Conservation (phyloP, 768 basidiomycete species). For the Royoungia palumana region DNA sequence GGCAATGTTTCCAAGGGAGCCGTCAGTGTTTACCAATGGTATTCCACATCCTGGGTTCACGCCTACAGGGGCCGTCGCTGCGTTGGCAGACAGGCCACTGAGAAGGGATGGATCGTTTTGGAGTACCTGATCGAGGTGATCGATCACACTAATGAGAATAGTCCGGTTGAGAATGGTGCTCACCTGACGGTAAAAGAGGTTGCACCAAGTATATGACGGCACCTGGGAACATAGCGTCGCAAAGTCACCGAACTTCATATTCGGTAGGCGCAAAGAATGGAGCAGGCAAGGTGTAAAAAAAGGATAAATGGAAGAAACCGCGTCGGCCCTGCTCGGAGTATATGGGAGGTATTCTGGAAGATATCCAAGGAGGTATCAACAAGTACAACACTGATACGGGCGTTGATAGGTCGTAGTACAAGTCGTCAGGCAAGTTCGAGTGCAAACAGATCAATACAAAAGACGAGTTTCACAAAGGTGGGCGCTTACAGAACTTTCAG, state of each 20-base stretch:
- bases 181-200: slow-evolving; percentile 90
- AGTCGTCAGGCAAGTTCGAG: slow-evolving; percentile 28
- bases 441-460: slow-evolving; percentile 34
- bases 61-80: slow-evolving; percentile 69
- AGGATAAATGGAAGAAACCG: neutral
- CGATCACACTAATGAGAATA: slow-evolving; percentile 5
- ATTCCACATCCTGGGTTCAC: slow-evolving; percentile 82
- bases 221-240: slow-evolving; percentile 59
- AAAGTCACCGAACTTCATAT: slow-evolving; percentile 74
- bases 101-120: slow-evolving; percentile 32
- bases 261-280: neutral
- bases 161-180: slow-evolving; percentile 19
- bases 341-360: slow-evolving; percentile 13
- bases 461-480: slow-evolving; percentile 11
- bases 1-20: slow-evolving; percentile 77
- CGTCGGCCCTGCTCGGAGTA: slow-evolving; percentile 3
- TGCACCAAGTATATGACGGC: slow-evolving; percentile 89
- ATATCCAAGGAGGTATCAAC: slow-evolving; percentile 18
- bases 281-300: neutral
- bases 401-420: slow-evolving; percentile 19
- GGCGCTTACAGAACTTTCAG: slow-evolving; percentile 17
- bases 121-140: slow-evolving; percentile 40
- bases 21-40: slow-evolving; percentile 51
- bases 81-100: slow-evolving; percentile 41
- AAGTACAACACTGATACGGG: slow-evolving; percentile 16